Base-by-base conservation (phyloP, 345 rosid species). In the Salix caprea region DNA sequence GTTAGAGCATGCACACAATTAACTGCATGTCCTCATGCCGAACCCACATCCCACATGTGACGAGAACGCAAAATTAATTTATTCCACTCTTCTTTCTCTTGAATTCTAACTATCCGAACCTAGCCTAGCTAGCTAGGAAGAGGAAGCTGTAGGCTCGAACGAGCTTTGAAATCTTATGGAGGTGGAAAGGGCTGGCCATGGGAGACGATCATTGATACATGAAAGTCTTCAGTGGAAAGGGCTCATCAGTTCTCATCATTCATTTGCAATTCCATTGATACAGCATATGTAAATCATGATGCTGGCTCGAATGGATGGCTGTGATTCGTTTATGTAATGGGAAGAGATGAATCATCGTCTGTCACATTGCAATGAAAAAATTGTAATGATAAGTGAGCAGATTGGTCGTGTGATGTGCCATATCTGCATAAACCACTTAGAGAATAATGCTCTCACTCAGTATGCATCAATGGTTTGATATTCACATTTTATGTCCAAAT, bases 401-500 rank as follows among this genome's bases (percentile, higher is more conserved):
- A 40, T 69, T 73, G 58, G 74, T 50, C 39, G 69, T 65, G 39
- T 69, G 44, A n/a, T 21, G 39, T 60, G 74, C 40, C 72, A 50
- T 48, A 66, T 52, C 52, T 65, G 32, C 36, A 36, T 2, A 36
- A 39, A 26, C 72, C 67, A 76, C 78, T 56, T 26, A 52, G 50
- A 54, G 12, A 54, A 37, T 76, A 54, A 37, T 76, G 76, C 67
- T 72, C 74, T 46, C 50, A 15, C 65, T 28, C n/a, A 36, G 26
- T 67, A 4, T 12, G 48, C 16, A 37, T 9, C 15, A 24, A 12
- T 2, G 5, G 26, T 2, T 58, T 64, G 85, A 72, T 37, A 69
- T 56, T 42, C 70, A 66, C 80, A 73, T 81, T 77, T 74, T 77
- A 48, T 77, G 85, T 72, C 83, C 61, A 83, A 79, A 74, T 83